phyloP scores from a whole-genome alignment of 768 basidiomycete genomes.

The Pleurotus tuber-regium region DNA sequence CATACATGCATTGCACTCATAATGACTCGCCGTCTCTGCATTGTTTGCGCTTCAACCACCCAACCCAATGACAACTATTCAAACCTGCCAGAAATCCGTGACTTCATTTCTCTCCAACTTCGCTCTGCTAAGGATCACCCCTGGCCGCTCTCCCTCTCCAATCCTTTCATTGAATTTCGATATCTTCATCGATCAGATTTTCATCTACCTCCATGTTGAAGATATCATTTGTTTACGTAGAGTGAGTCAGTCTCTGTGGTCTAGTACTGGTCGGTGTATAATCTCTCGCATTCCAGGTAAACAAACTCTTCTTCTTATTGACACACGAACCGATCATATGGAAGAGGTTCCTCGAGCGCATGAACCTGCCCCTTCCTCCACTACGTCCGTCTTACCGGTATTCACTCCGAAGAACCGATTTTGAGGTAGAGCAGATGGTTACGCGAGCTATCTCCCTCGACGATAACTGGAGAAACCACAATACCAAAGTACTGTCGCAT shows the following conservation, averaged over 20 bases:
- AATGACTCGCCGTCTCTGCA: too few relatives aligned
- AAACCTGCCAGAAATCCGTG: background rate
- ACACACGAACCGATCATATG: slow-evolving; percentile 69
- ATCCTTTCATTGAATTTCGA: slow-evolving; percentile 31
- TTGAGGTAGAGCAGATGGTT: slow-evolving; percentile 57
- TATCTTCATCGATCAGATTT: slow-evolving; percentile 41
- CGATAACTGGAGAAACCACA: slow-evolving; percentile 50
- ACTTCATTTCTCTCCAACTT: background rate
- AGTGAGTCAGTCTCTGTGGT: too few relatives aligned
- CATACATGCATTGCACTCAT: too few relatives aligned
- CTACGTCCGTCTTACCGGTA: slow-evolving; percentile 58
- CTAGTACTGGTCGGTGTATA: too few relatives aligned
- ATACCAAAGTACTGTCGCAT: slow-evolving; percentile 31
- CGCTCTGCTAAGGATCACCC: background rate
- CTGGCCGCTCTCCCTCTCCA: background rate
- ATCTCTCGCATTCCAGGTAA: slow-evolving; percentile 55
- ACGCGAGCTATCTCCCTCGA: slow-evolving; percentile 58
- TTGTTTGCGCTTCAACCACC: too few relatives aligned
- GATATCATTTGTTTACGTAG: slow-evolving; percentile 46
- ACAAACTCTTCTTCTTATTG: slow-evolving; percentile 56
- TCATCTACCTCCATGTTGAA: slow-evolving; percentile 40
- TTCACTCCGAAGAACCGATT: slow-evolving; percentile 31
- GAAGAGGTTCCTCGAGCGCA: slow-evolving; percentile 57
- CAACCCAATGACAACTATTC: too few relatives aligned
- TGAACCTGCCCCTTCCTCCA: slow-evolving; percentile 57